These are phyloP conservation scores for Cutaneotrichosporon mucoides DNA, from an alignment of 1,284 basidiomycete genomes.

Conservation along the genomic window DNA sequence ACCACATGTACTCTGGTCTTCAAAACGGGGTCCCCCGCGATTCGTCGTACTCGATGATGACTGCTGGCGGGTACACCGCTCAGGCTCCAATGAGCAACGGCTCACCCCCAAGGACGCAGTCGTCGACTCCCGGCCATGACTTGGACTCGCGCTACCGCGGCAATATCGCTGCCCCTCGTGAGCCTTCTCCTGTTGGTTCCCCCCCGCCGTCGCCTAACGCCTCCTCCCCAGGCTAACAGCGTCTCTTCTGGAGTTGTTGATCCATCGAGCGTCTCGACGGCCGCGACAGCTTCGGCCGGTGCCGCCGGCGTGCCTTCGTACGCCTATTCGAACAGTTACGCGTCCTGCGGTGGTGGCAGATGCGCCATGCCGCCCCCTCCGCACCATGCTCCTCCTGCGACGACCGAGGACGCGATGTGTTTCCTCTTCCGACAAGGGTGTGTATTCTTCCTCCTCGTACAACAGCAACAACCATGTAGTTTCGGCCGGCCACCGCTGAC, in stretches of 20 bases:
- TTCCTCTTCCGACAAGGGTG: too few species aligned
- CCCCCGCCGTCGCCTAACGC: constrained; percentile 27
- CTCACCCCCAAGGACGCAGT: constrained; percentile 40
- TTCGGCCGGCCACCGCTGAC: too few species aligned
- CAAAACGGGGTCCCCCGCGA: constrained; percentile 30
- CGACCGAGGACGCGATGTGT: too few species aligned
- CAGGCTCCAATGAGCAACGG: constrained; percentile 35
- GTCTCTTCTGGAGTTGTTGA: constrained; percentile 36
- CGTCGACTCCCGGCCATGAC: constrained; percentile 36
- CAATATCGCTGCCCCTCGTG: constrained; percentile 15
- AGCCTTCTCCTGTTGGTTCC: constrained; percentile 14
- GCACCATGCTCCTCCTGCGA: too few species aligned
- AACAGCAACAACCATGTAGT: too few species aligned
- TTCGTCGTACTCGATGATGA: constrained; percentile 34
- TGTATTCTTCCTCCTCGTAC: too few species aligned
- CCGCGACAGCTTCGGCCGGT: neutral
- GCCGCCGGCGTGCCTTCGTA: constrained; percentile 1
- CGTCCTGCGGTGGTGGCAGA: neutral
- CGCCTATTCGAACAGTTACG: constrained; percentile 1
- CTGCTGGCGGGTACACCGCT: constrained; percentile 28
- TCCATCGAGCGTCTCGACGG: constrained; percentile 28
- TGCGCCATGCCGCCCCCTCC: too few species aligned
- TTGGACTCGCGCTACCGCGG: constrained; percentile 23
- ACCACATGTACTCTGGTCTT: constrained; percentile 40
- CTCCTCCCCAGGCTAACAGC: constrained; percentile 29